Base-by-base conservation (phyloP, 768 basidiomycete species). In the Phlebiopsis gigantea region DNA sequence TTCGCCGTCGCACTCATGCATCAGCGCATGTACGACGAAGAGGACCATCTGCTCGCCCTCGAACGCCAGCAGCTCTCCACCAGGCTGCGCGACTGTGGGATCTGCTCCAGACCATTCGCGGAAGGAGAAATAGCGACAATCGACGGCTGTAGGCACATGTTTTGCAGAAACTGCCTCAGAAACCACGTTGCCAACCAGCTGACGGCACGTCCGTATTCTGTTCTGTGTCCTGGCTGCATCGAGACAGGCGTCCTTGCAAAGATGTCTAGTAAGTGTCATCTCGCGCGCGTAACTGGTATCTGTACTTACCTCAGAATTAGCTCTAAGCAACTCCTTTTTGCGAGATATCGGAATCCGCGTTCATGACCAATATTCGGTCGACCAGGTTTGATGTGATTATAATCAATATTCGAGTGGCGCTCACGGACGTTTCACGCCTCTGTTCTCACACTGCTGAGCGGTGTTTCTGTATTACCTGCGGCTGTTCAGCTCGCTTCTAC, bases 21-120 rank as follows among this genome's bases (percentile, higher is more conserved):
- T 47, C 79, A 79, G 61, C 57, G 58, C 0, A 56, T 69, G 30
- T 78, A 69, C 30, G 75, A 80, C 42, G 65, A 64, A 5, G 80
- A 82, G 66, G 66, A 79, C 49, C 31, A 31, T 12, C 24, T 10
- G 12, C 34, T 39, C 17, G 34, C 17, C 2, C 12, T 39, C 12
- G 34, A 39, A 17, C 34, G 17, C 8, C 12, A 12, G 2, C 34
- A 3, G 31, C 31, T 17, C 34, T 39, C 34, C 3, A 17, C 8
- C 8, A 39, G 17, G 2, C 12, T 39, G 34, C 8, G 12, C 17
- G 34, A 39, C 12, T 39, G 34, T 17, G 34, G 8, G 34, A 39
- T 39, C 34, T 39, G 34, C 34, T 12, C 2, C 8, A 9, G 12
- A 9, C 17, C 34, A 9, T 3, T 39, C 2, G 12, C 34, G 8